These are phyloP conservation scores for Chlorokybus atmophyticus DNA, from an alignment of 139 green algal genomes.

Conservation along the genomic window DNA sequence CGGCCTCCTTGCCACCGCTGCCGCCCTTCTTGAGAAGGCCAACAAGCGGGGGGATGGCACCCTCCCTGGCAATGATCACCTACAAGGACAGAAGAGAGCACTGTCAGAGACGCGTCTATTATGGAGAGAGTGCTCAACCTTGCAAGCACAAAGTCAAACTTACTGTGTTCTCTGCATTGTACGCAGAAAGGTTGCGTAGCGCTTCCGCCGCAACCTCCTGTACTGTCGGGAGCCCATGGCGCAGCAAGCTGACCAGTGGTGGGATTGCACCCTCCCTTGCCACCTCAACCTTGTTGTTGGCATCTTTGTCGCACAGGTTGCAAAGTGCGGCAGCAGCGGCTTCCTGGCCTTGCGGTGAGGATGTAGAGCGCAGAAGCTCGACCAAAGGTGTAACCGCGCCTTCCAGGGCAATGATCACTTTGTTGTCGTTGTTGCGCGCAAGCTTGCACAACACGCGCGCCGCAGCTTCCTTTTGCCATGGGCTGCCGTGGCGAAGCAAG, in stretches of 20 bases:
- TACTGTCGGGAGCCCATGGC: too few relatives aligned
- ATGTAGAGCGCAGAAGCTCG: neutral
- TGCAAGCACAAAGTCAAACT: too few relatives aligned
- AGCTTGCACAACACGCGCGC: conserved; percentile 5
- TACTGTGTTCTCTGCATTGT: conserved; percentile 17
- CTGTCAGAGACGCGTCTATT: too few relatives aligned
- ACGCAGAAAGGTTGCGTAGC: conserved; percentile 6
- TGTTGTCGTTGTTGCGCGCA: conserved; percentile 10
- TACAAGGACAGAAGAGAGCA: too few relatives aligned
- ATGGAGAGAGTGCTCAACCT: too few relatives aligned
- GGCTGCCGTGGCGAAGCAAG: neutral
- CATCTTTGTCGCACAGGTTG: conserved; percentile 18
- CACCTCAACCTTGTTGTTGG: conserved; percentile 20
- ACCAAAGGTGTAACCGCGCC: conserved; percentile 14
- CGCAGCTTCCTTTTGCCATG: neutral
- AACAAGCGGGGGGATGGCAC: conserved; percentile 12
- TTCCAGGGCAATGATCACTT: conserved; percentile 12
- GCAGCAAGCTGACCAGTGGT: conserved; percentile 11
- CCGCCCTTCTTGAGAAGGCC: conserved; percentile 3
- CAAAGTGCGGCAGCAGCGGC: conserved; percentile 8
- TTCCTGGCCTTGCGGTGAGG: neutral
- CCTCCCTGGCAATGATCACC: conserved; percentile 17
- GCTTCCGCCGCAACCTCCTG: neutral
- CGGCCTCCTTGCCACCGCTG: neutral
- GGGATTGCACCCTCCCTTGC: conserved; percentile 18